phyloP scores from a whole-genome alignment of 495 filamentous ascomycete genomes.

The Tetracladium marchalianum region DNA sequence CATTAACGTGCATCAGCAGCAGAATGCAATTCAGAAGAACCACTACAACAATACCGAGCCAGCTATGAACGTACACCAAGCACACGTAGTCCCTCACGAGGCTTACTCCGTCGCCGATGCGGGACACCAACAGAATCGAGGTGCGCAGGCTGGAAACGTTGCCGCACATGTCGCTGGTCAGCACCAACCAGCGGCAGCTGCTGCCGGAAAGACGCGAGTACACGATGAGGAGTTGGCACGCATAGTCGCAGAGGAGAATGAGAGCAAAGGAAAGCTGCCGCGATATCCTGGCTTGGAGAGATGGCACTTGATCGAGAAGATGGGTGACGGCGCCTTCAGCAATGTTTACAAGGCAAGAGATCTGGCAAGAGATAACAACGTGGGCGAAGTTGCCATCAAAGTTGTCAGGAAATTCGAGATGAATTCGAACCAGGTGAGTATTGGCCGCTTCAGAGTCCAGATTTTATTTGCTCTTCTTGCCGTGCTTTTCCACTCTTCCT shows the following conservation, averaged over 20 bases:
- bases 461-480: slow-evolving; percentile 7
- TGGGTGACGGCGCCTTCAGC: slow-evolving; percentile 98
- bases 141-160: slow-evolving; percentile 50
- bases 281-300: slow-evolving; percentile 86
- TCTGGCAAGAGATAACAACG: slow-evolving; percentile 38
- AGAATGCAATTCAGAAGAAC: slow-evolving; percentile 38
- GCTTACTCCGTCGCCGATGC: slow-evolving; percentile 44
- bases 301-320: slow-evolving; percentile 88
- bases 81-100: slow-evolving; percentile 35
- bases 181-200: slow-evolving; percentile 33
- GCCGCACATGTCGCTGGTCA: slow-evolving; percentile 43
- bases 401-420: slow-evolving; percentile 98
- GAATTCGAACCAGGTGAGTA: slow-evolving; percentile 91
- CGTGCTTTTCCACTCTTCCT: slow-evolving; percentile 16
- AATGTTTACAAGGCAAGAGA: slow-evolving; percentile 92
- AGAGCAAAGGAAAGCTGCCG: slow-evolving; percentile 74
- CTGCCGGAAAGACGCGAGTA: slow-evolving; percentile 35
- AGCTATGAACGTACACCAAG: slow-evolving; percentile 35
- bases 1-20: slow-evolving; percentile 51
- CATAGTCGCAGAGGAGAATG: slow-evolving; percentile 85
- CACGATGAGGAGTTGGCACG: slow-evolving; percentile 64
- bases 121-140: slow-evolving; percentile 52
- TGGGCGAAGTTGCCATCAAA: slow-evolving; percentile 88
- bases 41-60: slow-evolving; percentile 45
- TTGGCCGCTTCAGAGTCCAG: slow-evolving; percentile 15